Evolutionary conservation across 192 early-diverging fungal genomes (phyloP).

Genomic region (Podila horticola): DNA sequence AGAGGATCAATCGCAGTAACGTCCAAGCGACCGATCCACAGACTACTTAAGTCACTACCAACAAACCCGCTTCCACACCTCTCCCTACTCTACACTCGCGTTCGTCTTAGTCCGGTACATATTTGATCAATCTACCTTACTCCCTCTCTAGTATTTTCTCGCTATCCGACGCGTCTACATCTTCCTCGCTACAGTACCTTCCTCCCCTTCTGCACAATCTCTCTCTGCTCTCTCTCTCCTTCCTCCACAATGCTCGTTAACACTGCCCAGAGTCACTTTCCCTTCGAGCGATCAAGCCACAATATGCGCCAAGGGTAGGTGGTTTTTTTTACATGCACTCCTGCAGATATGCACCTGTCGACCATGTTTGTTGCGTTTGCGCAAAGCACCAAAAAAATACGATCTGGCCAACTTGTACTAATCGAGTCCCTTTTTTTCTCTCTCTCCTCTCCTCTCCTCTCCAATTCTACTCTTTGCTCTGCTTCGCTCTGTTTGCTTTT

Average conservation of each 20-base stretch:
- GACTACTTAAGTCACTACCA: not conserved
- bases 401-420: constrained; percentile 6
- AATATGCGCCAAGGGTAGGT: constrained; percentile 41
- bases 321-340: not conserved
- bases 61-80: not conserved
- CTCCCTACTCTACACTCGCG: too few species aligned
- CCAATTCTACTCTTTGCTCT: not conserved
- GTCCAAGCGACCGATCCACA: too few species aligned
- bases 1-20: too few species aligned
- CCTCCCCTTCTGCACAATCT: not conserved
- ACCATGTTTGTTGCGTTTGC: not conserved
- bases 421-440: constrained; percentile 9
- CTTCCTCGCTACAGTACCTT: not conserved
- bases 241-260: constrained; percentile 30
- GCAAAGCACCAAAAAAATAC: not conserved
- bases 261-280: constrained; percentile 23
- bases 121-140: not conserved
- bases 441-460: not conserved
- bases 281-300: constrained; percentile 22
- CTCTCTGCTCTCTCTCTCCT: constrained; percentile 1
- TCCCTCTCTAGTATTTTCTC: too few species aligned
- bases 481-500: not conserved
- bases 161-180: not conserved
- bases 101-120: too few species aligned
- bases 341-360: constrained; percentile 4